Conservation (phyloP, 352 stramenopile genomes). For the Phytophthora pini region DNA sequence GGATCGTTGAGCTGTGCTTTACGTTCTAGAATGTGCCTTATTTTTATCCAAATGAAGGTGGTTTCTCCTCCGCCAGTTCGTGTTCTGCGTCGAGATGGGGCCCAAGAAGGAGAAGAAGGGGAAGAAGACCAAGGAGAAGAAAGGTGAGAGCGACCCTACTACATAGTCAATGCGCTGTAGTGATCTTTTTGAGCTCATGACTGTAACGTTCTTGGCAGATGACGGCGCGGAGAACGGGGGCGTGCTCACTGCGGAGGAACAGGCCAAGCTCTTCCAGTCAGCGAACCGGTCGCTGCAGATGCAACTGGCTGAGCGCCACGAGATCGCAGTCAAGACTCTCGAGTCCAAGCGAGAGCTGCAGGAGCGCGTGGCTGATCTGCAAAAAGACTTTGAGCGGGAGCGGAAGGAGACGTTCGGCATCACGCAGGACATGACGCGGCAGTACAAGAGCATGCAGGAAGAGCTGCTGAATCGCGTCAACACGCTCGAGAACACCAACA, state of each 20-base stretch:
- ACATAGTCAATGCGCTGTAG: no score
- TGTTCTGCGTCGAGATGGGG: slow-evolving; percentile 45
- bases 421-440: slow-evolving; percentile 95
- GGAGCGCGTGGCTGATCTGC: slow-evolving; percentile 78
- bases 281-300: slow-evolving; percentile 89
- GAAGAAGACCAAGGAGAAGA: slow-evolving; percentile 78
- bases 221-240: slow-evolving; percentile 77
- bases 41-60: slow-evolving; percentile 41
- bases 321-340: slow-evolving; percentile 86
- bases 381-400: slow-evolving; percentile 89
- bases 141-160: slow-evolving; percentile 40
- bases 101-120: slow-evolving; percentile 82
- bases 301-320: slow-evolving; percentile 88
- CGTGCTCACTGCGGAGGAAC: slow-evolving; percentile 79
- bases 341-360: slow-evolving; percentile 91
- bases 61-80: slow-evolving; percentile 26
- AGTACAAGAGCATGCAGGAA: slow-evolving; percentile 98
- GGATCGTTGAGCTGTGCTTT: slow-evolving; percentile 34
- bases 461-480: slow-evolving; percentile 90
- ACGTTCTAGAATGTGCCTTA: slow-evolving; percentile 9
- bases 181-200: no score
- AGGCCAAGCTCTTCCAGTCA: slow-evolving; percentile 86
- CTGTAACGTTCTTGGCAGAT: slow-evolving; percentile 36
- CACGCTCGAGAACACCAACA: slow-evolving; percentile 92
- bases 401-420: slow-evolving; percentile 92